Evolutionary conservation across 306 rosid genomes (phyloP).

Genomic region (Delonix regia): DNA sequence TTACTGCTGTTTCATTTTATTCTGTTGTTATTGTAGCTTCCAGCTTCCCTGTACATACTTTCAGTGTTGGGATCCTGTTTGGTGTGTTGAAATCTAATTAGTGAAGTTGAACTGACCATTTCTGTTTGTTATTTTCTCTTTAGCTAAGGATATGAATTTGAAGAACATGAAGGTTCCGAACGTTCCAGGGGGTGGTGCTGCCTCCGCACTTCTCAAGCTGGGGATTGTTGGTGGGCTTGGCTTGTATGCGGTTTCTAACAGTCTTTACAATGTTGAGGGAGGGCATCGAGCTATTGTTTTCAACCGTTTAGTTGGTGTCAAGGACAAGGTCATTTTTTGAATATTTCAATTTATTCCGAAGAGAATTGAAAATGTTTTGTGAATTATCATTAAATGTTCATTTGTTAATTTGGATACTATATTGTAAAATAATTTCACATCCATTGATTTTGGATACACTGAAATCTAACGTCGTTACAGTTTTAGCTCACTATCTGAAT

Average conservation of each 20-base stretch:
- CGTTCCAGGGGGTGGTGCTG: slow-evolving; percentile 59
- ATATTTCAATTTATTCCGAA: not conserved
- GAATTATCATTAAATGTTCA: not conserved
- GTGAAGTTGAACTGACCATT: not conserved
- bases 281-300: slow-evolving; percentile 67
- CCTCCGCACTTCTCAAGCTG: slow-evolving; percentile 48
- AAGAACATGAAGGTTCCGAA: slow-evolving; percentile 39
- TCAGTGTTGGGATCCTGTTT: not conserved
- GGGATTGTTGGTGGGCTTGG: slow-evolving; percentile 58
- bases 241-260: slow-evolving; percentile 50
- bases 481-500: not conserved
- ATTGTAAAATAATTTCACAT: not conserved
- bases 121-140: not conserved
- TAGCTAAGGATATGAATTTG: slow-evolving; percentile 4
- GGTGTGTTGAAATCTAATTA: not conserved
- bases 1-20: not conserved
- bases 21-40: not conserved
- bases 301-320: slow-evolving; percentile 57
- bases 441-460: not conserved
- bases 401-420: not conserved
- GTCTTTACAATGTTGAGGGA: slow-evolving; percentile 79
- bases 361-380: not conserved
- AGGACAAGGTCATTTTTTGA: slow-evolving; percentile 51
- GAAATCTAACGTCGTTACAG: not conserved
- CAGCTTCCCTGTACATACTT: not conserved